Conservation (phyloP, 1,284 basidiomycete genomes). For the Tremellales sp. region DNA sequence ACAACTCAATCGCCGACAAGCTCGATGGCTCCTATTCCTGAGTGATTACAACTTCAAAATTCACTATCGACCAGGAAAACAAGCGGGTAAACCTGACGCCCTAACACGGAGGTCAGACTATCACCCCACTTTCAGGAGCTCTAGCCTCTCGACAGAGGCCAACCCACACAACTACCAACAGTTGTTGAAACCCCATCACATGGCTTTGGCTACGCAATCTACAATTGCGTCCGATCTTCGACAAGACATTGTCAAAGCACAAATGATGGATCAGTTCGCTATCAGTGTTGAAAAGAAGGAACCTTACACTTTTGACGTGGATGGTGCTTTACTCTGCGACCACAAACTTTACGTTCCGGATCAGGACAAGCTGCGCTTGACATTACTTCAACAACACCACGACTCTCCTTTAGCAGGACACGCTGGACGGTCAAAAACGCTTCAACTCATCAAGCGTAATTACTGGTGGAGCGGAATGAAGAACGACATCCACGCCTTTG, state of each 20-base stretch:
- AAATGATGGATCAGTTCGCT: background rate
- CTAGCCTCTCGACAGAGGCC: slow-evolving; percentile 9
- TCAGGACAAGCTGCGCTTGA: background rate
- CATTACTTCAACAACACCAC: slow-evolving; percentile 26
- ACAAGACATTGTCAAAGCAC: background rate
- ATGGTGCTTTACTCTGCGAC: slow-evolving; percentile 3
- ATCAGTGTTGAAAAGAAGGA: background rate
- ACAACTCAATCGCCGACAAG: slow-evolving; percentile 49
- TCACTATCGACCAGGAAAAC: slow-evolving; percentile 46
- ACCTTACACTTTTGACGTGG: background rate
- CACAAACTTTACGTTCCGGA: slow-evolving; percentile 3
- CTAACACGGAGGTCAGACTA: slow-evolving; percentile 49
- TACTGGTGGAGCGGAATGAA: slow-evolving; percentile 32
- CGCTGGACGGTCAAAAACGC: slow-evolving; percentile 49
- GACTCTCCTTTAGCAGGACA: slow-evolving; percentile 46
- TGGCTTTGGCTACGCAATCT: background rate
- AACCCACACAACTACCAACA: slow-evolving; percentile 38
- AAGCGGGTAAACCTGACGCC: slow-evolving; percentile 45
- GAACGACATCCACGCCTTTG: slow-evolving; percentile 24
- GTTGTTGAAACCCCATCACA: slow-evolving; percentile 23
- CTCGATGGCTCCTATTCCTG: slow-evolving; percentile 48
- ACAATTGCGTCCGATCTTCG: background rate
- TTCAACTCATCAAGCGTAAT: slow-evolving; percentile 21
- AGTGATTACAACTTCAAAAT: slow-evolving; percentile 48
- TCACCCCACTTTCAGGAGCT: slow-evolving; percentile 2